Percentiles rank a stretch among this genome's conserved stretches.
Conservation (phyloP, 1,139 yeast species). For the Taiozyma sp. region DNA sequence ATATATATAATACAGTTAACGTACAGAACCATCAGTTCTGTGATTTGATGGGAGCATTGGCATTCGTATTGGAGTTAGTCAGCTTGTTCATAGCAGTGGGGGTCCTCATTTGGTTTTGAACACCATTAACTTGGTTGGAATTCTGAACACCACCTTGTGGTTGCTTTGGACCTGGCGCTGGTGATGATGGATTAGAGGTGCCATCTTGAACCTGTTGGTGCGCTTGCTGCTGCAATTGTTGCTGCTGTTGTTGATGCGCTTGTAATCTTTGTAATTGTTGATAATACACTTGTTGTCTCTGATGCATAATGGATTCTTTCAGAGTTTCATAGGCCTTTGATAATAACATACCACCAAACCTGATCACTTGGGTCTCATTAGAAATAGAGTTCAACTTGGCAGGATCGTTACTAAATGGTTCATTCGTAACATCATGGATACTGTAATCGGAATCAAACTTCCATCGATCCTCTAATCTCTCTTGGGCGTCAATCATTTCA, state of each 20-base stretch:
- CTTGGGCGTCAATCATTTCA: slow-evolving; percentile 37
- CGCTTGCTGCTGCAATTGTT: slow-evolving; percentile 19
- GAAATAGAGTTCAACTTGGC: slow-evolving; percentile 74
- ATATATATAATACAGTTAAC: not conserved
- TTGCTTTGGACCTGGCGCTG: not conserved
- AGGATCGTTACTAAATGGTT: slow-evolving; percentile 57
- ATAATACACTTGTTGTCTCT: slow-evolving; percentile 45
- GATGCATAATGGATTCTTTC: slow-evolving; percentile 39
- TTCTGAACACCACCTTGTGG: not conserved
- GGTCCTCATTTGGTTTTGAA: not conserved
- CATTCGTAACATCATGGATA: slow-evolving; percentile 38
- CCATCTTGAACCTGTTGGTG: not conserved
- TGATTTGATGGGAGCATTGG: not conserved
- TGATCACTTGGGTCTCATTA: slow-evolving; percentile 80
- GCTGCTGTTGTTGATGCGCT: slow-evolving; percentile 28
- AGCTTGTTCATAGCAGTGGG: not conserved
- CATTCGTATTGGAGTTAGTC: not conserved
- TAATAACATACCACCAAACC: slow-evolving; percentile 88
- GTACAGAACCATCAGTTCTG: not conserved
- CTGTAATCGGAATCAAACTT: slow-evolving; percentile 59
- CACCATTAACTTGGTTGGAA: not conserved
- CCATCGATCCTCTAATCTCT: slow-evolving; percentile 67
- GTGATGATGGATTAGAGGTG: not conserved
- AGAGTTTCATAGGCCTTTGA: slow-evolving; percentile 78
- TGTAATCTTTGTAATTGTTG: slow-evolving; percentile 38